Evolutionary conservation across 306 rosid species (phyloP).

Genomic region (Fragaria iinumae): DNA sequence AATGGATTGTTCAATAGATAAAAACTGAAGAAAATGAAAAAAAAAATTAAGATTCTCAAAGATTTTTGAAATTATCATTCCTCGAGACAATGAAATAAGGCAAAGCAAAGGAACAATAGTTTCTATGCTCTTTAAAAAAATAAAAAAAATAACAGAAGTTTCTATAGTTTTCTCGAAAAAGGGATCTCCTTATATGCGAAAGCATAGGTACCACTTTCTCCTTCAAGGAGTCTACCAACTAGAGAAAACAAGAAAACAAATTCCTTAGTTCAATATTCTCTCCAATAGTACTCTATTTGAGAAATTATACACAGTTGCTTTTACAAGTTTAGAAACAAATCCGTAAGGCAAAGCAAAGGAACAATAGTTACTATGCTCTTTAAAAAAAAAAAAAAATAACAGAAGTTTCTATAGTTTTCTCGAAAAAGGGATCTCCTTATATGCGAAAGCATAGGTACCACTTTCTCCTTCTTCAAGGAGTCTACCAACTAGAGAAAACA

Average conservation of each 20-base stretch:
- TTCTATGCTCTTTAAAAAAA: too few species aligned
- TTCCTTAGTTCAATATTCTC: neutral
- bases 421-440: neutral
- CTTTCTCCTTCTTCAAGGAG: neutral
- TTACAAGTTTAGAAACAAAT: neutral
- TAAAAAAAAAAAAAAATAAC: neutral
- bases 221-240: neutral
- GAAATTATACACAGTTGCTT: neutral
- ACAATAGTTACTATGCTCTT: neutral
- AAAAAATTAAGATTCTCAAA: neutral
- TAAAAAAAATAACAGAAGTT: neutral
- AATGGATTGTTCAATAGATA: too few species aligned
- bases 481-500: neutral
- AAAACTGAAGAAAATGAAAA: neutral
- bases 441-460: neutral
- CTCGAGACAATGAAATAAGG: neutral
- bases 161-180: neutral
- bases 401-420: neutral
- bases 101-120: neutral
- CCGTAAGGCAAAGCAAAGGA: neutral
- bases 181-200: neutral
- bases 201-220: neutral
- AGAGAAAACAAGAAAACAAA: neutral
- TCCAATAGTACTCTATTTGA: neutral
- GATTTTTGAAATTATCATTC: neutral